phyloP scores from a whole-genome alignment of 73 alveolate genomes.

The Paramecium primaurelia region DNA sequence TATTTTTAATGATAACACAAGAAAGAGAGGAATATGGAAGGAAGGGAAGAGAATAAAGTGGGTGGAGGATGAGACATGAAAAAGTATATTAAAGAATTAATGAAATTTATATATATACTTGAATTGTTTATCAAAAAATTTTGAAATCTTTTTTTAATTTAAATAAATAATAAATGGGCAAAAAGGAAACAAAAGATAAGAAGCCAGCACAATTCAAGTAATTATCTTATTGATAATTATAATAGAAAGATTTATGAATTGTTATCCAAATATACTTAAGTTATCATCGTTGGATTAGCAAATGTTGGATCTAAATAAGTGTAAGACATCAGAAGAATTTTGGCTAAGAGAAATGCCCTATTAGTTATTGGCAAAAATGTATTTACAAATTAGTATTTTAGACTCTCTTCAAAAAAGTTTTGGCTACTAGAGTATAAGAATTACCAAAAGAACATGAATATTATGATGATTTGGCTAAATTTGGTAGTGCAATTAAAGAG shows the following conservation, averaged over 20 bases:
- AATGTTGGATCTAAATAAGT: conserved; percentile 47
- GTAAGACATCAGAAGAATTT: conserved; percentile 43
- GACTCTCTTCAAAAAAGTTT: conserved; percentile 24
- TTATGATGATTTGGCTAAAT: neutral
- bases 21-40: neutral
- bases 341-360: neutral
- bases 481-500: neutral
- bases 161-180: conserved; percentile 42
- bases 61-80: neutral
- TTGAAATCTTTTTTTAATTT: neutral
- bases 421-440: conserved; percentile 8
- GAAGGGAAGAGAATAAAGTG: conserved; percentile 52
- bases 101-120: neutral
- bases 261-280: conserved; percentile 20
- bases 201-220: conserved; percentile 52
- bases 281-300: conserved; percentile 17
- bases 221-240: neutral
- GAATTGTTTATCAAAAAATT: conserved; percentile 22
- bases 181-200: conserved; percentile 47
- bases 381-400: neutral
- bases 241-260: conserved; percentile 33
- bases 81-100: neutral
- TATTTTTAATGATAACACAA: neutral
- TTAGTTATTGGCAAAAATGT: conserved; percentile 44
- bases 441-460: neutral